Base-by-base conservation (phyloP, 1,284 basidiomycete genomes). In the Xerocomus minutiporus region DNA sequence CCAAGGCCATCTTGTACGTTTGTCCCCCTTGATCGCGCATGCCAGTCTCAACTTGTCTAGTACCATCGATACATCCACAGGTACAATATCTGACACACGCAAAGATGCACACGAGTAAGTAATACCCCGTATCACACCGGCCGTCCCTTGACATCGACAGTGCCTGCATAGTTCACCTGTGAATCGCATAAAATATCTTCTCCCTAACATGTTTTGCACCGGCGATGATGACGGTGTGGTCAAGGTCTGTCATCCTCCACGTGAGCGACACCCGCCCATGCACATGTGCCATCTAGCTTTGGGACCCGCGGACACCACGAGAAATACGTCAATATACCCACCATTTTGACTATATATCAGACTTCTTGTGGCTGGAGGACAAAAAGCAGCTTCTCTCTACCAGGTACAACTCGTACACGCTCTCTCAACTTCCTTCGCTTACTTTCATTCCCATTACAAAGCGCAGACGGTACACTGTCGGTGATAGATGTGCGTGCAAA, bases 161-260 rank as follows among this genome's bases (percentile, higher is more conserved):
- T 65, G 58, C 56, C 52, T 54, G 65, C 57, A 56, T 72, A 93
- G 92, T 50, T 80, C 86, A 29, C 81, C 94, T 5, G 87, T 98
- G 53, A 94, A 94, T 66, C 86, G 93, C 52, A 78, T 94, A 36
- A 85, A 83, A 63, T 75, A 77, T 57, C 71, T 91, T 48, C 80
- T 81, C 59, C 80, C 84, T 3, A 80, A 85, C 64, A 71, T 93
- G 54, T 68, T 96, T 13, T 84, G 83, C 13, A 93, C 90, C 3
- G 95, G 94, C 17, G 95, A 97, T 64, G 95, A 97, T 66, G 92
- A 96, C 53, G 94, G 95, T 36, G 85, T 94, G 4, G 84, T 97
- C 65, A 94, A 95, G 76, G 91, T 91, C 51, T 43, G 77, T 65
- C 40, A 36, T 35, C 17, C 40, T 46, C 23, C 35, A 20, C 13